These are phyloP conservation scores for Suillus sp. DNA, from an alignment of 768 basidiomycete species.

Conservation along the genomic window DNA sequence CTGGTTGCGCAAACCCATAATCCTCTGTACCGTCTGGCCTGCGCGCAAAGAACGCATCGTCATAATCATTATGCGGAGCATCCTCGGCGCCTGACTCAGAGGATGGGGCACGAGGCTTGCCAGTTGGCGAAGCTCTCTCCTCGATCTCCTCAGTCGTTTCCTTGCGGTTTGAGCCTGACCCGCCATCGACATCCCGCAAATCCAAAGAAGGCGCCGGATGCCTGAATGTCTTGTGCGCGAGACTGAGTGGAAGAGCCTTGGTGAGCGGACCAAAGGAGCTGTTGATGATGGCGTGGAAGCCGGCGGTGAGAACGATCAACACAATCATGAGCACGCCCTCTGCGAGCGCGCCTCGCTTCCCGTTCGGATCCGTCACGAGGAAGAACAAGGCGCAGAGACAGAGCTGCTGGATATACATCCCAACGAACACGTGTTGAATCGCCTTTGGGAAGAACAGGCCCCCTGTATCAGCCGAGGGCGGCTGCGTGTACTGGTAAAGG, in stretches of 20 bases:
- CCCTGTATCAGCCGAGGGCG: slow-evolving; percentile 74
- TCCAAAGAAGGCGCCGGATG: slow-evolving; percentile 20
- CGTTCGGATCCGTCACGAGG: slow-evolving; percentile 62
- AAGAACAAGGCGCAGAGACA: slow-evolving; percentile 90
- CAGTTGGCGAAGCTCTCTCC: slow-evolving; percentile 16
- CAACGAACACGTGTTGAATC: slow-evolving; percentile 90
- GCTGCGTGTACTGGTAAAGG: slow-evolving; percentile 77
- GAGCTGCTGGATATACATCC: slow-evolving; percentile 88
- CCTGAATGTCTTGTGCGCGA: slow-evolving; percentile 69
- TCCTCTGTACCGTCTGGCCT: slow-evolving; percentile 34
- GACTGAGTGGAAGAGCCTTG: slow-evolving; percentile 71
- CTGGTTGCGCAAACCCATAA: slow-evolving; percentile 88
- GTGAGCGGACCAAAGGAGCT: slow-evolving; percentile 82
- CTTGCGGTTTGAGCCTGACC: slow-evolving; percentile 21
- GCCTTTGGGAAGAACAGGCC: slow-evolving; percentile 96
- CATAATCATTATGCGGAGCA: slow-evolving; percentile 14
- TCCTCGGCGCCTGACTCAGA: slow-evolving; percentile 12
- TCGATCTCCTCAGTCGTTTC: slow-evolving; percentile 20
- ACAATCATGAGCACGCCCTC: slow-evolving; percentile 86
- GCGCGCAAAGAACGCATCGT: slow-evolving; percentile 27
- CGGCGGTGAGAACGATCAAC: slow-evolving; percentile 75
- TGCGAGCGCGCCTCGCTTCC: slow-evolving; percentile 58
- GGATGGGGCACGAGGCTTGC: background rate
- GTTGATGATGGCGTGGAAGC: slow-evolving; percentile 73
- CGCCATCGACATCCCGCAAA: background rate